Evolutionary conservation across 73 alveolate species (phyloP).

Genomic region (Symbiodinium pilosum): DNA sequence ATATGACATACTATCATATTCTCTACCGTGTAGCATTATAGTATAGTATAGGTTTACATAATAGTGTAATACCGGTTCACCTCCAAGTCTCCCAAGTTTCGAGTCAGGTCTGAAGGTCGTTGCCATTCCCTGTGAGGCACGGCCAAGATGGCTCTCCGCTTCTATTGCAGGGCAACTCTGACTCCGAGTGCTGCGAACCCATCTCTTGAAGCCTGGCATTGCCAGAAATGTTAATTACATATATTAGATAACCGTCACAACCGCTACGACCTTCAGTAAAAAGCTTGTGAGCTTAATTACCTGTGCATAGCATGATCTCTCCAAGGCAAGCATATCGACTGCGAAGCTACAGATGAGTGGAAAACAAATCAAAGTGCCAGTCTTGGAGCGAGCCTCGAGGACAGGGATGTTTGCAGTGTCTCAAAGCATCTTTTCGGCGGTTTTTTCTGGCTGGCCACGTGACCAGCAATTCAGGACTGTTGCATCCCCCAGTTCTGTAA

Average conservation of each 20-base stretch:
- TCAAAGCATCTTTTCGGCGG: not conserved
- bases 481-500: slow-evolving; percentile 58
- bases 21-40: not conserved
- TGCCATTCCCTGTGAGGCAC: not conserved
- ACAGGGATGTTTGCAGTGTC: not conserved
- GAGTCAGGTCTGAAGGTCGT: not conserved
- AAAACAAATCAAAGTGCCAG: slow-evolving; percentile 25
- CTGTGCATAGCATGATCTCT: too few relatives aligned
- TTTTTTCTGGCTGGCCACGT: too few relatives aligned
- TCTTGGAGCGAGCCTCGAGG: slow-evolving; percentile 54
- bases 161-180: slow-evolving; percentile 52
- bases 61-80: not conserved
- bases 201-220: slow-evolving; percentile 49
- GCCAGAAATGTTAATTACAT: too few relatives aligned
- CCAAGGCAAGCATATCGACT: slow-evolving; percentile 52
- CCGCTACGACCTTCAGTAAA: too few relatives aligned
- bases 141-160: slow-evolving; percentile 36
- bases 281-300: too few relatives aligned
- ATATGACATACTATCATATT: not conserved
- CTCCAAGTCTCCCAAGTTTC: not conserved
- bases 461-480: slow-evolving; percentile 16
- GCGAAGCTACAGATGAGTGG: slow-evolving; percentile 89
- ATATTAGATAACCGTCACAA: too few relatives aligned
- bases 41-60: not conserved
- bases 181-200: slow-evolving; percentile 69